Percentiles rank a stretch among this genome's conserved stretches.
phyloP scores from a whole-genome alignment of 306 rosid species.

The Glycine latifolia region DNA sequence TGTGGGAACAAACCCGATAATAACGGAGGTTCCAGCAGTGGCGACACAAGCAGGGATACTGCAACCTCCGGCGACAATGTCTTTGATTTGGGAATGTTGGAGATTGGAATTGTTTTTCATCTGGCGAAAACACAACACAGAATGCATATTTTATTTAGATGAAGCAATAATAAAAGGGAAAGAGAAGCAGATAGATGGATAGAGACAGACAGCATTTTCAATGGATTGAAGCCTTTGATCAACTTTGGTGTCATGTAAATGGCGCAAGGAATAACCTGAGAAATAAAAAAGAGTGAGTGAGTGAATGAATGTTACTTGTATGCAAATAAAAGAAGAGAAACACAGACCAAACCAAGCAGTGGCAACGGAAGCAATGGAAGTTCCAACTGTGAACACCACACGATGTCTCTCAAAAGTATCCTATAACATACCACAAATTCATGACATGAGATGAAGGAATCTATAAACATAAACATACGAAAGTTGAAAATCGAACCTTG shows the following conservation, averaged over 20 bases:
- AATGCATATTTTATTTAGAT: not conserved
- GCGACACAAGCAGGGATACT: conserved; percentile 77
- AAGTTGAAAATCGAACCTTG: conserved; percentile 35
- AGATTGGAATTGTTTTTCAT: conserved; percentile 60
- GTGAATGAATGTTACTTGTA: not conserved
- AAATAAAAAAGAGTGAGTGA: not conserved
- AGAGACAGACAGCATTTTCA: conserved; percentile 63
- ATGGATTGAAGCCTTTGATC: conserved; percentile 88
- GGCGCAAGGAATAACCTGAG: conserved; percentile 84
- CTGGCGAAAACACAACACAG: not conserved
- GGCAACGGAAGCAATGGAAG: conserved; percentile 88
- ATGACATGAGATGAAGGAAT: too few species aligned
- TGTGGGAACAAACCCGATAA: conserved; percentile 74
- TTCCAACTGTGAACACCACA: conserved; percentile 86
- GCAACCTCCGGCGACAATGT: conserved; percentile 61
- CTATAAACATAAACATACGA: too few species aligned
- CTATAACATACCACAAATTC: not conserved
- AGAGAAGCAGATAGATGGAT: not conserved
- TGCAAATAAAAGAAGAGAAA: not conserved
- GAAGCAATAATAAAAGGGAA: not conserved
- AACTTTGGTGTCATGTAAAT: conserved; percentile 70
- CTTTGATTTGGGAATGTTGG: conserved; percentile 66
- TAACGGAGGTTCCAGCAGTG: conserved; percentile 88
- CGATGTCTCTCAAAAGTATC: conserved; percentile 84
- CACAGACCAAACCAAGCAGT: conserved; percentile 84